Conservation (phyloP, 305 asterid genomes). For the Solanum hybrid region DNA sequence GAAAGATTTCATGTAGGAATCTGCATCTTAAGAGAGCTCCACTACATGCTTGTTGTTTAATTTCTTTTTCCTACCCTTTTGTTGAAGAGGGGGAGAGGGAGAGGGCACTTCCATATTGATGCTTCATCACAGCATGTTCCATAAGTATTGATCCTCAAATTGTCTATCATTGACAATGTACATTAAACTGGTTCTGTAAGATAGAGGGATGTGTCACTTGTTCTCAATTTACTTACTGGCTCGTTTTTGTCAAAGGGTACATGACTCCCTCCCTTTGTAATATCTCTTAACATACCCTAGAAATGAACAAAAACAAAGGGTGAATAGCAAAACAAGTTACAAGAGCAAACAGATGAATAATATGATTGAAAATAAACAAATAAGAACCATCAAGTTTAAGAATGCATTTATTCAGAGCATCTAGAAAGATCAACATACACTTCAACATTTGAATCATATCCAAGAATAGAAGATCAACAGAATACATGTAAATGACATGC, state of each 20-base stretch:
- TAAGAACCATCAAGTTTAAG: background rate
- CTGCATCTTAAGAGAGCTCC: background rate
- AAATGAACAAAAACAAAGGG: background rate
- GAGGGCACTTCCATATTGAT: background rate
- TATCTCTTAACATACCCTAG: conserved; percentile 37
- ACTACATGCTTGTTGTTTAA: background rate
- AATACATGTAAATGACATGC: background rate
- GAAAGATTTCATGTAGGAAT: background rate
- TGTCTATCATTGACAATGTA: background rate
- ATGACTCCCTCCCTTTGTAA: conserved; percentile 25
- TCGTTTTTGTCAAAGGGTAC: conserved; percentile 20
- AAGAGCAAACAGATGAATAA: background rate
- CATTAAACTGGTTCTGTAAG: conserved; percentile 3
- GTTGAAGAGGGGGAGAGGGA: background rate
- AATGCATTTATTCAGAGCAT: background rate
- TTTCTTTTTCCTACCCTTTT: background rate
- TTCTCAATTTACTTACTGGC: conserved; percentile 16
- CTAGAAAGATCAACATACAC: background rate
- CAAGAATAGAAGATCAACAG: background rate
- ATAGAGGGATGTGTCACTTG: conserved; percentile 6
- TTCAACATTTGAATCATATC: background rate
- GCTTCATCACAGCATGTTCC: background rate
- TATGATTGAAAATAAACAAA: background rate
- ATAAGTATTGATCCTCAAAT: background rate
- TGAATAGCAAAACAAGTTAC: background rate